Conservation (phyloP, 139 green algal genomes). For the Micractinium sp. region DNA sequence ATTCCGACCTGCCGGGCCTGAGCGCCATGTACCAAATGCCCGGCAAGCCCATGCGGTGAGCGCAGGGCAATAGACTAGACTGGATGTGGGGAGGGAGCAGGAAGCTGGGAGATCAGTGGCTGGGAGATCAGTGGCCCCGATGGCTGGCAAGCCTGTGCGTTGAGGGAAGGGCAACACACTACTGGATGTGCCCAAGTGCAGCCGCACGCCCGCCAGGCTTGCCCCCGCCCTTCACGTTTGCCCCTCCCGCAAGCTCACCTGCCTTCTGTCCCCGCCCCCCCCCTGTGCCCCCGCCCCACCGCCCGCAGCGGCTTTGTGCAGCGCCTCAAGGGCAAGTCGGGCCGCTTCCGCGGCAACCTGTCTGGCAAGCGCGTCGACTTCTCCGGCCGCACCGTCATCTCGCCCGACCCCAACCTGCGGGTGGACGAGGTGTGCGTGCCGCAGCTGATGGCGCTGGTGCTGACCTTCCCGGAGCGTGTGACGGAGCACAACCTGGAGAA, state of each 20-base stretch:
- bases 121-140: not conserved
- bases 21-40: conserved; percentile 66
- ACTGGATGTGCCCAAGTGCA: not conserved
- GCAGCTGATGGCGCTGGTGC: conserved; percentile 85
- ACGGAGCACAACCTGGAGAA: conserved; percentile 92
- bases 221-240: not conserved
- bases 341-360: conserved; percentile 97
- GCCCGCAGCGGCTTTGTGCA: conserved; percentile 92
- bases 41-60: conserved; percentile 78
- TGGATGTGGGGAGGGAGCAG: not conserved
- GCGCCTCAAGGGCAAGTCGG: conserved; percentile 98
- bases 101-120: not conserved
- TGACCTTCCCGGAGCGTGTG: conserved; percentile 96
- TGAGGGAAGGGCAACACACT: too few relatives aligned
- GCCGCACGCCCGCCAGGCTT: too few relatives aligned
- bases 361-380: conserved; percentile 98
- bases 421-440: conserved; percentile 94
- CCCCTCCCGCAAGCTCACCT: not conserved
- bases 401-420: conserved; percentile 95
- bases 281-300: not conserved
- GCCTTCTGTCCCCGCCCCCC: not conserved
- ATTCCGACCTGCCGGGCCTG: conserved; percentile 93
- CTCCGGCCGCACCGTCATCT: conserved; percentile 96
- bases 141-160: not conserved
- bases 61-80: not conserved